These are phyloP conservation scores for Ceratobasidium papillatum DNA, from an alignment of 1,284 basidiomycete genomes.

Conservation along the genomic window DNA sequence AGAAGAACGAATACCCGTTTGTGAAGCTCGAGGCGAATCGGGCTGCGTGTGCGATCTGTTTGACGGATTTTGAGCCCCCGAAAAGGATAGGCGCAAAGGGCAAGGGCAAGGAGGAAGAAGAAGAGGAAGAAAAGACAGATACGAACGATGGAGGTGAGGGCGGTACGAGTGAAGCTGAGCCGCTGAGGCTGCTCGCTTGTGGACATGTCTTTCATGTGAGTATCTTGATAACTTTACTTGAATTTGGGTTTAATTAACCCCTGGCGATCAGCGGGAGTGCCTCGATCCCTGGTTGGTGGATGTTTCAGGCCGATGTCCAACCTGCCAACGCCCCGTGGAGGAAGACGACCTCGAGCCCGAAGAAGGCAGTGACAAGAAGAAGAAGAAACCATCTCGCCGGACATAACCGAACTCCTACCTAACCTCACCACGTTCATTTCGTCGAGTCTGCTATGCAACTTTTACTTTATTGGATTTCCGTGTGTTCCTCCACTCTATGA, in stretches of 20 bases:
- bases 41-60: constrained; percentile 80
- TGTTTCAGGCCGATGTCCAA: constrained; percentile 80
- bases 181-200: constrained; percentile 72
- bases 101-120: constrained; percentile 44
- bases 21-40: constrained; percentile 78
- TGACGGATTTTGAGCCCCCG: constrained; percentile 83
- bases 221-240: constrained; percentile 39
- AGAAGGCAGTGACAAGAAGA: constrained; percentile 3
- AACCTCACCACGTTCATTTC: neutral
- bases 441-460: neutral
- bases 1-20: constrained; percentile 64
- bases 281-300: constrained; percentile 80
- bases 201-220: constrained; percentile 85
- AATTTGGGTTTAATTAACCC: neutral
- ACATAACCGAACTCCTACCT: constrained; percentile 15
- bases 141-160: constrained; percentile 49
- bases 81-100: constrained; percentile 52
- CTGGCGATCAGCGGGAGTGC: constrained; percentile 69
- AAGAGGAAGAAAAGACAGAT: constrained; percentile 52
- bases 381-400: constrained; percentile 10
- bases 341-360: constrained; percentile 15
- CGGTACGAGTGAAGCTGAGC: constrained; percentile 78
- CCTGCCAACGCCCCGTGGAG: constrained; percentile 70
- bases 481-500: neutral
- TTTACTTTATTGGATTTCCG: neutral